phyloP scores from a whole-genome alignment of 1,139 yeast genomes.

The Pichia cactophila region DNA sequence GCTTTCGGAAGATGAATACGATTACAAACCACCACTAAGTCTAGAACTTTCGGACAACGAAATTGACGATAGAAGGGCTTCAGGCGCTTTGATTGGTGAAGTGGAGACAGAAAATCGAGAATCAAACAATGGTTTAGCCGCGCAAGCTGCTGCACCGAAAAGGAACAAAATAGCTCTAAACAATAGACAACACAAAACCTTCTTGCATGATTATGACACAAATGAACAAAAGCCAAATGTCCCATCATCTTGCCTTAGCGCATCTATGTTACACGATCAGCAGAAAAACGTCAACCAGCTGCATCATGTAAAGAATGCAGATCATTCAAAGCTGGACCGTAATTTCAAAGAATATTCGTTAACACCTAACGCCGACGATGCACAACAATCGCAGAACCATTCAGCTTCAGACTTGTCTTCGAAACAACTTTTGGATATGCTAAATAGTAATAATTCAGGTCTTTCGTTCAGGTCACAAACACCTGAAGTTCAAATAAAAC shows the following conservation, averaged over 20 bases:
- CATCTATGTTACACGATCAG: too few relatives aligned
- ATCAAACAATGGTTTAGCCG: background rate
- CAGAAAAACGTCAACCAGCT: too few relatives aligned
- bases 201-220: background rate
- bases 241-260: background rate
- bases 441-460: constrained; percentile 2
- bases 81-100: background rate
- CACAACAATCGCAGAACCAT: background rate
- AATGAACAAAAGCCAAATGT: too few relatives aligned
- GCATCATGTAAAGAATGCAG: background rate
- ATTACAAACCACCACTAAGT: background rate
- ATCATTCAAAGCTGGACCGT: background rate
- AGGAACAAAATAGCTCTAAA: background rate
- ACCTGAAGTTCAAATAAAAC: constrained; percentile 5
- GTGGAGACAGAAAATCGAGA: background rate
- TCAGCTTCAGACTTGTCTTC: background rate
- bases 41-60: background rate
- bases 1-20: constrained; percentile 2
- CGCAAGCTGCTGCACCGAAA: background rate
- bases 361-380: background rate
- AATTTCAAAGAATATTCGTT: background rate
- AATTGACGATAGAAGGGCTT: background rate
- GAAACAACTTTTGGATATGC: constrained; percentile 3
- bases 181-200: too few relatives aligned
- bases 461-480: background rate